Conservation (phyloP, 805 yeast species). For the Clavispora phyllophila region DNA sequence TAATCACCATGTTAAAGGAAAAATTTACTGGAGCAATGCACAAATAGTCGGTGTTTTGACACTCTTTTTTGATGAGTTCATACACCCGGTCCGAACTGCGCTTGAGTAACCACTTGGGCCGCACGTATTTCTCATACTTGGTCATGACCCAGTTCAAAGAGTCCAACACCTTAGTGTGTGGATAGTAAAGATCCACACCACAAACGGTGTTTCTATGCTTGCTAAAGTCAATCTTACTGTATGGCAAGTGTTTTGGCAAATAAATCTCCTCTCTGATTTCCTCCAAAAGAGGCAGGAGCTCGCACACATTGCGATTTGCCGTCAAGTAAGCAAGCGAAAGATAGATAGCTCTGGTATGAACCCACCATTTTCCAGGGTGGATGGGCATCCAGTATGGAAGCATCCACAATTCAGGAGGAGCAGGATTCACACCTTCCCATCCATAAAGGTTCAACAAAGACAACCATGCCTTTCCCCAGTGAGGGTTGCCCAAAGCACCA, state of each 20-base stretch:
- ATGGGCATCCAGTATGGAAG: slow-evolving; percentile 76
- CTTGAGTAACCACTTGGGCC: slow-evolving; percentile 70
- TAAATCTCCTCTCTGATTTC: slow-evolving; percentile 80
- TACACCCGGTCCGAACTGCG: slow-evolving; percentile 50
- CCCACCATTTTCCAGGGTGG: slow-evolving; percentile 99
- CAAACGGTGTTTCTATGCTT: slow-evolving; percentile 78
- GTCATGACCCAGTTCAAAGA: slow-evolving; percentile 54
- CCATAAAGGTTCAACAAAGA: slow-evolving; percentile 72
- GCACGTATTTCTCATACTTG: slow-evolving; percentile 60
- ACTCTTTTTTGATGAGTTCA: slow-evolving; percentile 67
- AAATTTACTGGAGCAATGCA: slow-evolving; percentile 93
- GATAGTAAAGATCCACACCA: slow-evolving; percentile 90
- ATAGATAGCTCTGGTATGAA: slow-evolving; percentile 91
- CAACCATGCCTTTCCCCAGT: slow-evolving; percentile 97
- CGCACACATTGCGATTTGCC: slow-evolving; percentile 50
- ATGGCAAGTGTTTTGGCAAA: slow-evolving; percentile 43
- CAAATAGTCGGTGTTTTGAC: slow-evolving; percentile 69
- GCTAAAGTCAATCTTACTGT: slow-evolving; percentile 60
- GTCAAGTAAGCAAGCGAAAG: slow-evolving; percentile 80
- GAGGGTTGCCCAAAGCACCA: slow-evolving; percentile 88
- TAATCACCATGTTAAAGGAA: slow-evolving; percentile 74
- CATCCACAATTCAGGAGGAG: slow-evolving; percentile 93
- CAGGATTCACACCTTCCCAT: slow-evolving; percentile 98
- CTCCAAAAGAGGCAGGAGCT: slow-evolving; percentile 56
- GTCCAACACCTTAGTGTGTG: slow-evolving; percentile 71